Conservation (phyloP, 2,329 filamentous ascomycete genomes). For the Fusarium continuum region DNA sequence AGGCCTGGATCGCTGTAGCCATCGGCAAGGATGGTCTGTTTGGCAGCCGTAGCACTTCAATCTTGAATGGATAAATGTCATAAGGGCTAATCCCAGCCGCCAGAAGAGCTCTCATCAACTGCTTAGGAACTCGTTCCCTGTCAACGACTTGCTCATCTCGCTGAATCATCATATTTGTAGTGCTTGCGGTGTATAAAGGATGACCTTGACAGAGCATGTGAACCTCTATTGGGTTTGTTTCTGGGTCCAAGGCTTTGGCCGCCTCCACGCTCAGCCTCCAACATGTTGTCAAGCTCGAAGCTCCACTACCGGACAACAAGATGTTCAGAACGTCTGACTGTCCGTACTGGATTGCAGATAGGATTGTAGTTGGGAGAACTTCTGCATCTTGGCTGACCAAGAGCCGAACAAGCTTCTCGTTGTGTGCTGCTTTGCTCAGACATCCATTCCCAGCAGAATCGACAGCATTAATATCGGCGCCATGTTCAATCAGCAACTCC, state of each 20-base stretch:
- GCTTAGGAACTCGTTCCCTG: no score
- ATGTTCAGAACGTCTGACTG: not conserved
- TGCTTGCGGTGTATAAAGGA: conserved; percentile 1
- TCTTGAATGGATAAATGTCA: not conserved
- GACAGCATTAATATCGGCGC: conserved; percentile 19
- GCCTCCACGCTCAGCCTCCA: conserved; percentile 1
- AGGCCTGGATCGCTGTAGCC: not conserved
- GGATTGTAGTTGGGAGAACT: conserved; percentile 3
- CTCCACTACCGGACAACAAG: conserved; percentile 13
- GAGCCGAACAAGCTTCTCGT: conserved; percentile 8
- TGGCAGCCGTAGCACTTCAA: not conserved
- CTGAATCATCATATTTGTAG: not conserved
- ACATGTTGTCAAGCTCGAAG: not conserved
- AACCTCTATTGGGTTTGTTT: not conserved
- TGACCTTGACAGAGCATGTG: not conserved
- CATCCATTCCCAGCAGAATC: not conserved
- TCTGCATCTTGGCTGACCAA: conserved; percentile 20
- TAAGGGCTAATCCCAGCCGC: conserved; percentile 12
- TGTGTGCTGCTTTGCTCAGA: conserved; percentile 3
- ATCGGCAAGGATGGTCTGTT: not conserved
- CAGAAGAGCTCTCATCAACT: conserved; percentile 9
- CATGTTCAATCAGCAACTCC: conserved; percentile 8
- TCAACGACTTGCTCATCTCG: no score
- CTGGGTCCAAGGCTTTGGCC: not conserved
- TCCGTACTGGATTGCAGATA: not conserved